Conservation (phyloP, 1,284 basidiomycete genomes). For the Kalmanozyma brasiliensis region DNA sequence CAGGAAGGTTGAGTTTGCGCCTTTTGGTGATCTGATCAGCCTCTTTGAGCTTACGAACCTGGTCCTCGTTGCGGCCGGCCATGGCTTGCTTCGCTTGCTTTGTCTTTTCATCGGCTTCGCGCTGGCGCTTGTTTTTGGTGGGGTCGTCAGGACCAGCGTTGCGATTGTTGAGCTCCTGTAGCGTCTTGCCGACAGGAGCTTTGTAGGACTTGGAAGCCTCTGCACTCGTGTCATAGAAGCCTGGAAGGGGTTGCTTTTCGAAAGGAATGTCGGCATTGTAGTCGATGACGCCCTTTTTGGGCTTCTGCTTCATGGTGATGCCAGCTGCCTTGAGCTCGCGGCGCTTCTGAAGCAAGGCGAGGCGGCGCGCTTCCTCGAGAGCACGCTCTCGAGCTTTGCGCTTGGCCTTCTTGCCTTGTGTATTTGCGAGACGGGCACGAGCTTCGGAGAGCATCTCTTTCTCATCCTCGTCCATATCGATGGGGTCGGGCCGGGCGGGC, state of each 20-base stretch:
- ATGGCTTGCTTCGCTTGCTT: conserved; percentile 76
- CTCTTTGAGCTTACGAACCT: conserved; percentile 96
- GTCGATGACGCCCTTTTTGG: conserved; percentile 98
- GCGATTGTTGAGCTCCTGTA: conserved; percentile 74
- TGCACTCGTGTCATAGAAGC: conserved; percentile 96
- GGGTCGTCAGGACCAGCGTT: conserved; percentile 74
- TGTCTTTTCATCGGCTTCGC: conserved; percentile 77
- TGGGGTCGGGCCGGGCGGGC: conserved; percentile 95
- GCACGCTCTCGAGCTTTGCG: conserved; percentile 87
- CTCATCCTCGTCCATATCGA: conserved; percentile 99
- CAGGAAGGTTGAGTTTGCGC: conserved; percentile 84
- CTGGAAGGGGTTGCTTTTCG: conserved; percentile 92
- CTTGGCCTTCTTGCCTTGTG: conserved; percentile 99
- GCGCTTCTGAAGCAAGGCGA: conserved; percentile 97
- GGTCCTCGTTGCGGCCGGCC: conserved; percentile 78
- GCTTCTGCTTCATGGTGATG: conserved; percentile 79
- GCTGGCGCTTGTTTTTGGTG: conserved; percentile 69
- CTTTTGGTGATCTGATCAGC: conserved; percentile 92
- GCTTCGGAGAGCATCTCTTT: conserved; percentile 99
- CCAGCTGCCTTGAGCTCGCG: conserved; percentile 96
- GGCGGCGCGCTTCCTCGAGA: conserved; percentile 90
- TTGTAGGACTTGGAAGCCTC: conserved; percentile 88
- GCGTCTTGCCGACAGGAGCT: conserved; percentile 89
- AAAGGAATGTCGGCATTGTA: conserved; percentile 99
- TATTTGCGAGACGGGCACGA: conserved; percentile 95